Base-by-base conservation (phyloP, 352 stramenopile genomes). In the Aphanomyces invadans region DNA sequence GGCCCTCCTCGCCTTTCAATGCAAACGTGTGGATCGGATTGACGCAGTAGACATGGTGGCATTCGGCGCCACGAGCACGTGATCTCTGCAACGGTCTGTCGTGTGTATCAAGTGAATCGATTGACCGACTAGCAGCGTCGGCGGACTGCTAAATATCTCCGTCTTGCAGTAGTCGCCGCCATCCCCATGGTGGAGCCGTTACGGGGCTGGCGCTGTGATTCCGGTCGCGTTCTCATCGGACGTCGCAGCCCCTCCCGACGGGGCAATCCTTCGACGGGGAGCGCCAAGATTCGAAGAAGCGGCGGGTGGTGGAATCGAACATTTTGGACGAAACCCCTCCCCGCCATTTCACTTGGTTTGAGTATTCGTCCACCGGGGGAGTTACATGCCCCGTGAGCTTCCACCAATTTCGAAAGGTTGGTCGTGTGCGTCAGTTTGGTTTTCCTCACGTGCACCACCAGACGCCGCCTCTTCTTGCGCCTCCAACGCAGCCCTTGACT, bases 281-380 rank as follows among this genome's bases (percentile, higher is more conserved):
- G 44, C 44, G 44, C 44, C 9, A 52, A 57, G 36, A 29, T 57
- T 57, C 49, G 49, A 57, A 57, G 21, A 57, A 57, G 36, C 19
- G 49, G 21, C 12, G 21, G 11, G 19, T 4, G n/a, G n/a, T 7
- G 21, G 49, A 57, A 38, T 38, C 49, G 49, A 57, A 57, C 49
- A 38, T 57, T 42, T 57, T 57, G 49, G 49, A 0, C 23, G 44
- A 52, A 52, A 52, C 44, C 21, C 44, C 44, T 52, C 17, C 17
- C 17, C 9, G 38, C 17, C 9, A 45, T 17, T 45, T 52, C 9
- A 52, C 44, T 52, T 52, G 44, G 44, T 52, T 52, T 52, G 9
- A 52, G 44, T 52, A 52, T 52, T 9, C 12, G 10, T 52, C 12
- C 44, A 25, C 7, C 21, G 5, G 49, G 25, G 49, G 49, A 26